These are phyloP conservation scores for Podospora pseudopauciseta DNA, from an alignment of 495 filamentous ascomycete genomes.

Conservation along the genomic window DNA sequence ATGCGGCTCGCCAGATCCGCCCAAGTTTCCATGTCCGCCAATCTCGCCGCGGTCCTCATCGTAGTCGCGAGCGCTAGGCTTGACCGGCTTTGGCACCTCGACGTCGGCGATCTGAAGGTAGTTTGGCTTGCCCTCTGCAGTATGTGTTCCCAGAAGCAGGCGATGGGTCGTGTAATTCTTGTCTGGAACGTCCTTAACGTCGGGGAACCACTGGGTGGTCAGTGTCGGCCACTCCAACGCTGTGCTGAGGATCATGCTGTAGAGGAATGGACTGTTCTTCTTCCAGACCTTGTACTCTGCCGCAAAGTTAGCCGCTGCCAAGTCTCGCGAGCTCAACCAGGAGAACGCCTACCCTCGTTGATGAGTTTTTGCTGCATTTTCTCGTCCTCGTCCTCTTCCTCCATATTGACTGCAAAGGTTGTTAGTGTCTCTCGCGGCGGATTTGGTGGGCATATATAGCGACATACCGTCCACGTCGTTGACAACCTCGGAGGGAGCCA, in stretches of 20 bases:
- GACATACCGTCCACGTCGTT: conserved; percentile 52
- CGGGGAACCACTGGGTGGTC: conserved; percentile 96
- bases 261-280: conserved; percentile 98
- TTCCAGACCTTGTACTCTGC: conserved; percentile 99
- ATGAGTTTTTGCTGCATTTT: conserved; percentile 70
- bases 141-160: conserved; percentile 91
- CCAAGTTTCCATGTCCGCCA: conserved; percentile 82
- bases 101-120: conserved; percentile 94
- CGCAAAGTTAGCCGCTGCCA: not conserved
- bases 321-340: not conserved
- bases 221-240: conserved; percentile 97
- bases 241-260: conserved; percentile 90
- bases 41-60: conserved; percentile 90
- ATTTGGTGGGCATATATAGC: not conserved
- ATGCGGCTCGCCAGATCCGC: conserved; percentile 42
- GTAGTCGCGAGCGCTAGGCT: conserved; percentile 72
- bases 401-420: conserved; percentile 43
- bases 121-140: conserved; percentile 79
- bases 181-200: conserved; percentile 79
- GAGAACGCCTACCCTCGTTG: conserved; percentile 69
- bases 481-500: conserved; percentile 46
- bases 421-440: conserved; percentile 12
- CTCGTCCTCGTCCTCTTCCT: conserved; percentile 69
- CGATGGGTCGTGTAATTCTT: conserved; percentile 88
- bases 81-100: conserved; percentile 76